Conservation (phyloP, 306 rosid genomes). For the Myrica gale region DNA sequence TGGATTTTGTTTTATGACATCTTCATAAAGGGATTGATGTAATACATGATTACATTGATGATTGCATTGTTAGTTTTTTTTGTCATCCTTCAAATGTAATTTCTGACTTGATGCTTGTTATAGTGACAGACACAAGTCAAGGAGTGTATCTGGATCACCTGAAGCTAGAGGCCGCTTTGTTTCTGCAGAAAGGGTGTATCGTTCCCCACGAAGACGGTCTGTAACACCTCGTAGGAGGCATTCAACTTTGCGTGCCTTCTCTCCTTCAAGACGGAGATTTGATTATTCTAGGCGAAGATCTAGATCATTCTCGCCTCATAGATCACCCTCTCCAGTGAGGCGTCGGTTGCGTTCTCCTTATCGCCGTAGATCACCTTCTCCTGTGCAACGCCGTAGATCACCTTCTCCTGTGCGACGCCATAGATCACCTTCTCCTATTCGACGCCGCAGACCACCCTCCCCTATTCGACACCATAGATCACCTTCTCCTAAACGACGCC, state of each 20-base stretch:
- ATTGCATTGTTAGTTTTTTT: constrained; percentile 16
- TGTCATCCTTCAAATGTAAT: constrained; percentile 7
- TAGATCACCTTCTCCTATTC: constrained; percentile 56
- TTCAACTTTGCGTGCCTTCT: constrained; percentile 49
- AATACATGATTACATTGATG: neutral
- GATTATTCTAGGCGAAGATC: constrained; percentile 30
- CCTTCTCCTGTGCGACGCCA: constrained; percentile 45
- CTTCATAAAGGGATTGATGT: constrained; percentile 6
- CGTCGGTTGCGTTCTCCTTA: constrained; percentile 32
- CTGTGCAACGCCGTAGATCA: constrained; percentile 33
- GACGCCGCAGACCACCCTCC: constrained; percentile 37
- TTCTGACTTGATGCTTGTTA: constrained; percentile 20
- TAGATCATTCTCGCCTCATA: constrained; percentile 25
- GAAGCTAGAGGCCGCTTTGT: constrained; percentile 42
- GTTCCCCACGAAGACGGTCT: constrained; percentile 48
- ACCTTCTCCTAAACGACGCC: constrained; percentile 47
- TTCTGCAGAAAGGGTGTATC: constrained; percentile 50
- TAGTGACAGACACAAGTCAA: constrained; percentile 50
- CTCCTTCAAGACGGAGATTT: constrained; percentile 31
- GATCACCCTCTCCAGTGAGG: constrained; percentile 39
- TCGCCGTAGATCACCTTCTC: constrained; percentile 47
- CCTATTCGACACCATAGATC: constrained; percentile 34
- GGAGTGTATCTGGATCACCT: constrained; percentile 65
- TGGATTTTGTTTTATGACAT: neutral
- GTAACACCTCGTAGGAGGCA: constrained; percentile 50